phyloP scores from a whole-genome alignment of 2,329 filamentous ascomycete genomes.

The Helicocarpus griseus region DNA sequence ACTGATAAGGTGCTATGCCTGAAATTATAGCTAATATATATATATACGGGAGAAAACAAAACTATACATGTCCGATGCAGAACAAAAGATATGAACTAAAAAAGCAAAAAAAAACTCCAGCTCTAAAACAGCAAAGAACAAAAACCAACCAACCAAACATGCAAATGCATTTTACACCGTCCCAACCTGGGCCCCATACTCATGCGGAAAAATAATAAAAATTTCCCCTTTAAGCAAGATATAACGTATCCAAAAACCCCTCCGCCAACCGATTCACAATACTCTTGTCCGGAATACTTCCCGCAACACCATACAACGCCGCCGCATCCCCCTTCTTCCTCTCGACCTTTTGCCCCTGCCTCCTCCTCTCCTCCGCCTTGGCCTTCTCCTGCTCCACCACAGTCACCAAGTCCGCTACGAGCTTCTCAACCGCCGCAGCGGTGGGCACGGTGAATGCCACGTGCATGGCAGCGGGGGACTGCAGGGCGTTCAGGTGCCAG shows the following conservation, averaged over 20 bases:
- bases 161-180: no score
- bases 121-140: not conserved
- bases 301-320: conserved; percentile 88
- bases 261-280: conserved; percentile 83
- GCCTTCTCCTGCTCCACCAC: conserved; percentile 61
- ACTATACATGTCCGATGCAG: not conserved
- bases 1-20: no score
- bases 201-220: no score
- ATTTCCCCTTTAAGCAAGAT: conserved; percentile 39
- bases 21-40: no score
- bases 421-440: conserved; percentile 65
- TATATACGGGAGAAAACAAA: not conserved
- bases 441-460: conserved; percentile 87
- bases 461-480: conserved; percentile 85
- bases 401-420: conserved; percentile 59
- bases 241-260: conserved; percentile 86
- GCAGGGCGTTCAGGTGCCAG: conserved; percentile 93
- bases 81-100: not conserved
- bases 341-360: conserved; percentile 46
- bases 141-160: no score
- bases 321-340: conserved; percentile 59
- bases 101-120: not conserved
- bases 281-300: conserved; percentile 89
- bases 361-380: conserved; percentile 61
- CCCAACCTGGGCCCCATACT: no score